Base-by-base conservation (phyloP, 2,329 filamentous ascomycete species). In the Phaeomoniella chlamydospora region DNA sequence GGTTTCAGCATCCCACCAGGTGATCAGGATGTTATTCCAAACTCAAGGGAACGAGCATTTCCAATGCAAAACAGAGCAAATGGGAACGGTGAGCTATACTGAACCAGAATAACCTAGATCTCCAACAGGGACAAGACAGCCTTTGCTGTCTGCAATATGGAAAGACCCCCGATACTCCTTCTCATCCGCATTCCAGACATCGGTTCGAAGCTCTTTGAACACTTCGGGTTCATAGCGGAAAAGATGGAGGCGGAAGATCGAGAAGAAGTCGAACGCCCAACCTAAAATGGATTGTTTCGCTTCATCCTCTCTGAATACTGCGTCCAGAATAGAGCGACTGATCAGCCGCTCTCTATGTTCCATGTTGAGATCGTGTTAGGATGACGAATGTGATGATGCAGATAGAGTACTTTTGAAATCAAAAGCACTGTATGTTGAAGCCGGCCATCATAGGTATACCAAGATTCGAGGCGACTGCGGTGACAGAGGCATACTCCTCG, bases 101-200 rank as follows among this genome's bases (percentile, higher is more conserved):
- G 78, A 83, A 34, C 80, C 80, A 17, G 76, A 81, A 50, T 80
- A 82, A 2, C 80, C 80, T 55, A 85, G 64, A 48, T 83, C 77
- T 1, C 76, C 78, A 41, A 79, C 68, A 1, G 74, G 54, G 2
- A 67, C 55, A 18, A 83, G 56, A 0, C 59, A 53, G 37, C 52
- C 53, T 31, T 50, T 54, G 42, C 57, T 57, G 37, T 51, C 56
- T 44, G 57, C 53, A 18, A 50, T 54, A 4, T 58, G 56, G 45
- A 77, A 77, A 42, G 65, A 72, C 17, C 61, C 60, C 10, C 53
- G 57, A 42, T 76, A 77, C 15, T 67, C 66, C 9, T 66, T 58
- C 39, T 74, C 67, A 15, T 65, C 54, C 19, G 75, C 63, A 3
- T 58, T 40, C 71, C 73, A 77, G 13, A 59, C 53, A 4, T 67